phyloP scores from a whole-genome alignment of 495 filamentous ascomycete species.

The Hypoxylon lienhwacheense region DNA sequence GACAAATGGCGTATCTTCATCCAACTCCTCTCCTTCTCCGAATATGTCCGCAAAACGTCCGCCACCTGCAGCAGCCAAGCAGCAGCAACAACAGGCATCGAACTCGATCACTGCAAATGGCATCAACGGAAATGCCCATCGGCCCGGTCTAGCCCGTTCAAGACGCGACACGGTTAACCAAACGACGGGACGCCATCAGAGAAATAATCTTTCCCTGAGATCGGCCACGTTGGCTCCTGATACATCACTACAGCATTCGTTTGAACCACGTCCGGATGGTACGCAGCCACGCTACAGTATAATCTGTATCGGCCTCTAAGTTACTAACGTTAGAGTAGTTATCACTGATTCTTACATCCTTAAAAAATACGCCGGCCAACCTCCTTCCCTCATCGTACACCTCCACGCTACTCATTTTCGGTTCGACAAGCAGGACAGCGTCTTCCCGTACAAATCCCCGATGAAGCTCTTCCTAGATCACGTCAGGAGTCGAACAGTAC shows the following conservation, averaged over 20 bases:
- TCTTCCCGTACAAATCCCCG: constrained; percentile 85
- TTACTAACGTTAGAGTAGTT: constrained; percentile 46
- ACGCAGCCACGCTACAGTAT: not conserved
- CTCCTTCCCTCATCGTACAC: constrained; percentile 84
- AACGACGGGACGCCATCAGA: constrained; percentile 44
- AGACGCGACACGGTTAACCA: constrained; percentile 51
- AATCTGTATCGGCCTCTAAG: constrained; percentile 3
- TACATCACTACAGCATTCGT: constrained; percentile 32
- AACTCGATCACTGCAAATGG: constrained; percentile 52
- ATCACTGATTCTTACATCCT: constrained; percentile 76
- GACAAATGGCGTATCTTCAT: constrained; percentile 66
- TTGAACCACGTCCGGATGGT: constrained; percentile 55
- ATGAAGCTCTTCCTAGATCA: constrained; percentile 85
- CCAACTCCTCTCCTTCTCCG: constrained; percentile 68
- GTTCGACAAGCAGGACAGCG: constrained; percentile 92
- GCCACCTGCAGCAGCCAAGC: constrained; percentile 49
- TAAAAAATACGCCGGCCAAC: constrained; percentile 71
- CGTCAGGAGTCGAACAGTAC: constrained; percentile 51
- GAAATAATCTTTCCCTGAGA: constrained; percentile 46
- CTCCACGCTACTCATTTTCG: constrained; percentile 83
- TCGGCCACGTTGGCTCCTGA: constrained; percentile 51
- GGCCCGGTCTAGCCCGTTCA: constrained; percentile 52
- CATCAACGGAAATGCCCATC: constrained; percentile 44
- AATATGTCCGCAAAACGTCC: constrained; percentile 65
- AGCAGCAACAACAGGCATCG: constrained; percentile 43